Percentiles rank a stretch among this genome's conserved stretches.
Conservation (phyloP, 257 asterid genomes). For the Solanum phureja region DNA sequence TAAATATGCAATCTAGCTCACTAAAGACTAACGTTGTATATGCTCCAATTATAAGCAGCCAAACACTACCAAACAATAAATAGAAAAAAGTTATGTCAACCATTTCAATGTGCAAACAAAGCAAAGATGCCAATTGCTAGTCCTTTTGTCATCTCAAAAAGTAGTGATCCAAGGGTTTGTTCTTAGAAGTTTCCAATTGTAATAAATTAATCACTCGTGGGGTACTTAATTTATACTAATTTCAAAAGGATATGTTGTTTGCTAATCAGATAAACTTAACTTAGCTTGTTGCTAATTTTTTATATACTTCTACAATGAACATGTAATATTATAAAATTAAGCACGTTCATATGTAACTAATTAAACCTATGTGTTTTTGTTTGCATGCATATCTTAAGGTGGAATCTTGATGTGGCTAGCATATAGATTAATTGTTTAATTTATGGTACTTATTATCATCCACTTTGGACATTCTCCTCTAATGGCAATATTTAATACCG, state of each 20-base stretch:
- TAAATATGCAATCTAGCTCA: background rate
- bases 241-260: background rate
- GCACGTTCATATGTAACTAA: background rate
- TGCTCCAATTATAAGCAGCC: background rate
- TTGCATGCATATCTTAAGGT: background rate
- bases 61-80: background rate
- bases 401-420: constrained; percentile 11
- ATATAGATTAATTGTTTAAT: background rate
- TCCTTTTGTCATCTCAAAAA: background rate
- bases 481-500: background rate
- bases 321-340: background rate
- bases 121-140: background rate
- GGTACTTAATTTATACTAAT: background rate
- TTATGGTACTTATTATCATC: background rate
- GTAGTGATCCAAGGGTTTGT: background rate
- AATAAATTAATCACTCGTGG: background rate
- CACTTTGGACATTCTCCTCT: background rate
- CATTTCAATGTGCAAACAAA: background rate
- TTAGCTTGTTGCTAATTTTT: background rate
- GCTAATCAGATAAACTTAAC: background rate
- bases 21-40: background rate
- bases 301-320: background rate
- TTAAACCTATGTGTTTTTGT: background rate
- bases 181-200: background rate
- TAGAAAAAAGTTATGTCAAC: background rate